Evolutionary conservation across 306 rosid genomes (phyloP).

Genomic region (Lithocarpus polystachyus): DNA sequence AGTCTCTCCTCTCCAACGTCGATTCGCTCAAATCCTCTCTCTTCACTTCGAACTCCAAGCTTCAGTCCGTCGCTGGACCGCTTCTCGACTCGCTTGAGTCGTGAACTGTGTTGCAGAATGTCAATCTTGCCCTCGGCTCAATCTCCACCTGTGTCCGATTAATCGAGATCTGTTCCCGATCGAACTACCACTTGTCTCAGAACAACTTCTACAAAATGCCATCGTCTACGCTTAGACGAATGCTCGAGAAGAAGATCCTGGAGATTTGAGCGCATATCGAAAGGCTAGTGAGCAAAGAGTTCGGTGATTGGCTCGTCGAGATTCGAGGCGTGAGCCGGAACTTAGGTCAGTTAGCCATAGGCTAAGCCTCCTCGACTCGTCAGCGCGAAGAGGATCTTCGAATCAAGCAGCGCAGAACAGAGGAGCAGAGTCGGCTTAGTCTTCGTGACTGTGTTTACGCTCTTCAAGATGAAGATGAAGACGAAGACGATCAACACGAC

Average conservation of each 20-base stretch:
- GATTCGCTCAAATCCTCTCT: constrained; percentile 91
- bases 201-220: constrained; percentile 77
- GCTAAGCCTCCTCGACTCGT: constrained; percentile 91
- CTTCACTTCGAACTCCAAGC: constrained; percentile 82
- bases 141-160: constrained; percentile 46
- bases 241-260: constrained; percentile 95
- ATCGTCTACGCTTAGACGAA: constrained; percentile 71
- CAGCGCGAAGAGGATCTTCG: constrained; percentile 97
- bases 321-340: constrained; percentile 91
- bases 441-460: constrained; percentile 88
- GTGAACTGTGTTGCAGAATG: constrained; percentile 69
- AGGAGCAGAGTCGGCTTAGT: constrained; percentile 97
- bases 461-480: constrained; percentile 86
- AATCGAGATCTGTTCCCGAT: constrained; percentile 76
- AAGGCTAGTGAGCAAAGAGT: constrained; percentile 84
- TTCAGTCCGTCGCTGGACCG: constrained; percentile 76
- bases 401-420: constrained; percentile 97
- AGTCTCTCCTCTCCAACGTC: constrained; percentile 94
- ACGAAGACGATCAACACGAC: constrained; percentile 3
- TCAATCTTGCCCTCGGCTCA: constrained; percentile 73
- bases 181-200: constrained; percentile 60
- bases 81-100: constrained; percentile 86
- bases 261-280: constrained; percentile 87
- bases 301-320: constrained; percentile 96
- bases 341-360: constrained; percentile 88